Conservation (phyloP, 768 basidiomycete genomes). For the Thelephora ganbajun region DNA sequence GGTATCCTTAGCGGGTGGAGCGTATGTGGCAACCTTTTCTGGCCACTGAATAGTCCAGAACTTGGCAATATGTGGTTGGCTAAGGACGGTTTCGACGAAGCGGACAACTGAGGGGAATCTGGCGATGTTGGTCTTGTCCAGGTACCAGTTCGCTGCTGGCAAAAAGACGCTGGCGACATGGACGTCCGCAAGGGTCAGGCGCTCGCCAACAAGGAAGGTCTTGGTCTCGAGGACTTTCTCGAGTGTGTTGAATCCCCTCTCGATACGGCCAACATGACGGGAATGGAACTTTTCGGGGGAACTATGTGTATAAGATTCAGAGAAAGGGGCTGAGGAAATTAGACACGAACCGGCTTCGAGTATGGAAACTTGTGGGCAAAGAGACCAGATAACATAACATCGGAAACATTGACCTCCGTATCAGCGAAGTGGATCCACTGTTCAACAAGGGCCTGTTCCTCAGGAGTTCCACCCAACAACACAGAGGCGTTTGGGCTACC, state of each 20-base stretch:
- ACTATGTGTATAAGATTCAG: neutral
- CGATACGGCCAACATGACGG: slow-evolving; percentile 34
- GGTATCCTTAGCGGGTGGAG: slow-evolving; percentile 60
- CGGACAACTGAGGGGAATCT: slow-evolving; percentile 70
- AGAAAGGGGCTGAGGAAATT: neutral
- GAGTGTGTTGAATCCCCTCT: slow-evolving; percentile 48
- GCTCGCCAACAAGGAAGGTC: slow-evolving; percentile 89
- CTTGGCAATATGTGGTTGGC: slow-evolving; percentile 65
- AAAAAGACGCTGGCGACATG: slow-evolving; percentile 44
- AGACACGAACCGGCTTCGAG: slow-evolving; percentile 58
- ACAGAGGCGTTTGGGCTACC: slow-evolving; percentile 51
- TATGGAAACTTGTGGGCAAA: slow-evolving; percentile 37
- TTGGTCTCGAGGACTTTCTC: slow-evolving; percentile 59
- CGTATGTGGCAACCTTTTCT: slow-evolving; percentile 61
- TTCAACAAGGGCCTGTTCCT: slow-evolving; percentile 66
- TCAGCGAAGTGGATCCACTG: slow-evolving; percentile 79
- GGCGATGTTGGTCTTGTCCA: slow-evolving; percentile 55
- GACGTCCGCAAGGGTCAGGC: slow-evolving; percentile 90
- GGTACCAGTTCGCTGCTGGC: slow-evolving; percentile 33
- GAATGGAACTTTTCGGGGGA: slow-evolving; percentile 40
- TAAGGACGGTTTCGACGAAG: slow-evolving; percentile 73
- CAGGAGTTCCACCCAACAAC: slow-evolving; percentile 50
- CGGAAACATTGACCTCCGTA: slow-evolving; percentile 35
- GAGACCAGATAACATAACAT: slow-evolving; percentile 26
- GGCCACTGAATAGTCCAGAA: slow-evolving; percentile 44